Evolutionary conservation across 192 early-diverging fungal species (phyloP), one percentile per base, ranked within the genome.

Genomic region (Obelidium mucronatum): DNA sequence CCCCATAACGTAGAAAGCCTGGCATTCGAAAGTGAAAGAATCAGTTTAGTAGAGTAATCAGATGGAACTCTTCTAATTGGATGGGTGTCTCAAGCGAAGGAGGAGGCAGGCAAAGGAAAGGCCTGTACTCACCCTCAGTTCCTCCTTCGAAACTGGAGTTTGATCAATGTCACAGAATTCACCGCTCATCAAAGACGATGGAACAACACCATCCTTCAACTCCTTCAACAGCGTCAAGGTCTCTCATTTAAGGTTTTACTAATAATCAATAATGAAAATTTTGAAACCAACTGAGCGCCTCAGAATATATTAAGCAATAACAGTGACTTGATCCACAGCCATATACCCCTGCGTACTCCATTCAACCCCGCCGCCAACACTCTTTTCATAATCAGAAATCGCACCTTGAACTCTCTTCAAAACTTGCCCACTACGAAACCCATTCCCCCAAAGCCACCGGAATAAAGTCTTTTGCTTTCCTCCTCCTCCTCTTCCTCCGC

Each of bases 381-480:
- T 34, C 8, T 34, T 37, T 30, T 0, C 58, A 39, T 3, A 65
- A 1, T 17, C 63, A 2, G 17, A 31, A 44, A 82, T 70, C 2
- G 79, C 78, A 11, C 60, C 69, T 65, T 79, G 70, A 1, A 83
- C 74, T n/a, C 48, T 24, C 22, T 62, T 33, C 55, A 86, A 55
- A 36, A 86, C 63, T 48, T 40, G 61, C 28, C 70, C 85, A 56
- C 78, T 78, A 3, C 67, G 74, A 39, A 40, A 86, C 30, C 77
- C 40, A 48, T 83, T 80, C 30, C 55, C 71, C 84, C 84, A 86
- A 26, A 76, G 52, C 79, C 52, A 61, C 15, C n/a, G 73, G 73
- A 52, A 56, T 15, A 48, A 26, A 44, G n/a, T 31, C 51, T 78
- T 26, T 48, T 66, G 22, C 33, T 58, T 26, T 60, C 39, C 13